A percentile compares a stretch with the other conserved stretches of the same genome.
phyloP scores from a whole-genome alignment of 805 yeast species.

The Hanseniaspora lachancei region DNA sequence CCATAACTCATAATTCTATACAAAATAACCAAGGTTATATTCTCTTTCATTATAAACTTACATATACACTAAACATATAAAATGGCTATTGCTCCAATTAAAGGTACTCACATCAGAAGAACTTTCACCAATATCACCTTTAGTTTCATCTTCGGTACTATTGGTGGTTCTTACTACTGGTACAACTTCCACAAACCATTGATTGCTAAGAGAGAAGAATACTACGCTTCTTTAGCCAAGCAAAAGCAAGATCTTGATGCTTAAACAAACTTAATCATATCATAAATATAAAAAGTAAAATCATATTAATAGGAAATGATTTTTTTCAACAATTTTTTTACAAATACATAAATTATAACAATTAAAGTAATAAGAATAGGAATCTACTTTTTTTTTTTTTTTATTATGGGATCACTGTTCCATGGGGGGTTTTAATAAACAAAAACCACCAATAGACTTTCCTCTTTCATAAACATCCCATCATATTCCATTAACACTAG shows the following conservation, averaged over 20 bases:
- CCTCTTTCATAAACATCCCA: neutral
- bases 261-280: neutral
- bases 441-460: neutral
- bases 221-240: conserved; percentile 67
- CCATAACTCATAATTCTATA: no score
- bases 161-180: conserved; percentile 69
- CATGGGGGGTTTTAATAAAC: neutral
- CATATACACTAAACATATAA: conserved; percentile 12
- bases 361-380: neutral
- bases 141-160: conserved; percentile 53
- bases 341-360: neutral
- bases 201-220: conserved; percentile 68
- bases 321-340: no score
- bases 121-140: conserved; percentile 63
- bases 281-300: neutral
- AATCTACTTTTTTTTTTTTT: neutral
- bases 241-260: conserved; percentile 37
- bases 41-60: neutral
- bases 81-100: conserved; percentile 76
- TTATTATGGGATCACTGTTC: neutral
- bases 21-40: no score
- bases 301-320: neutral
- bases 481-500: no score
- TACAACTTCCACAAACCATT: conserved; percentile 65
- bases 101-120: conserved; percentile 70